phyloP scores from a whole-genome alignment of 495 filamentous ascomycete species.

The Penicillium angulare region DNA sequence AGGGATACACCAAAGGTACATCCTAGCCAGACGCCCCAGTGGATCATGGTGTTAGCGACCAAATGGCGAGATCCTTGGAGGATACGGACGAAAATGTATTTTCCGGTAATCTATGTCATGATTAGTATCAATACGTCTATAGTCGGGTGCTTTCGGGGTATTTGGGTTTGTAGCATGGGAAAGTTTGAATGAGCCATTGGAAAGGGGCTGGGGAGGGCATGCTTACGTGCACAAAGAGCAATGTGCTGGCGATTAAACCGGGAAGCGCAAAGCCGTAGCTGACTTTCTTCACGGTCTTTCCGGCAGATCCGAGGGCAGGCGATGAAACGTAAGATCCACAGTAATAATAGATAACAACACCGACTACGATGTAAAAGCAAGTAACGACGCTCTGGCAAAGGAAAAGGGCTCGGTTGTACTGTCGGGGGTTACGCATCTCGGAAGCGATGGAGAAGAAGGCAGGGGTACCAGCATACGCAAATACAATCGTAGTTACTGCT shows the following conservation, averaged over 20 bases:
- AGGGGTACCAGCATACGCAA: slow-evolving; percentile 62
- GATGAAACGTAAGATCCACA: slow-evolving; percentile 62
- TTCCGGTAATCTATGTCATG: slow-evolving; percentile 35
- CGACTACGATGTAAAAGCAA: slow-evolving; percentile 62
- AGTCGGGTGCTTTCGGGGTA: not conserved
- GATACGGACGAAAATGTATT: slow-evolving; percentile 60
- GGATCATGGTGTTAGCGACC: slow-evolving; percentile 55
- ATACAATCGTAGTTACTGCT: slow-evolving; percentile 67
- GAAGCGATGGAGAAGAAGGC: slow-evolving; percentile 70
- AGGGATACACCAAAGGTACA: slow-evolving; percentile 55
- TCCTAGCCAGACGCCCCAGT: slow-evolving; percentile 58
- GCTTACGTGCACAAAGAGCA: slow-evolving; percentile 31
- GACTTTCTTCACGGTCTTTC: slow-evolving; percentile 58
- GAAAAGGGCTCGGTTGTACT: slow-evolving; percentile 56
- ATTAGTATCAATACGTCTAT: not conserved
- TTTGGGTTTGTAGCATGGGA: no score
- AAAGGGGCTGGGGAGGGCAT: not conserved
- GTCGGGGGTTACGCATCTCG: slow-evolving; percentile 66
- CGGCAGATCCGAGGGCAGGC: slow-evolving; percentile 68
- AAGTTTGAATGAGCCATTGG: not conserved
- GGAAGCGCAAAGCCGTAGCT: slow-evolving; percentile 71
- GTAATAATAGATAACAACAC: slow-evolving; percentile 65
- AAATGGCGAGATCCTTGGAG: slow-evolving; percentile 53
- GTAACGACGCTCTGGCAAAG: slow-evolving; percentile 42
- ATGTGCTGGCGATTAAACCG: slow-evolving; percentile 32